Percentiles rank a stretch among this genome's conserved stretches.
These are phyloP conservation scores for Excoecaria cochinchinensis DNA, from an alignment of 345 rosid species.

Conservation along the genomic window DNA sequence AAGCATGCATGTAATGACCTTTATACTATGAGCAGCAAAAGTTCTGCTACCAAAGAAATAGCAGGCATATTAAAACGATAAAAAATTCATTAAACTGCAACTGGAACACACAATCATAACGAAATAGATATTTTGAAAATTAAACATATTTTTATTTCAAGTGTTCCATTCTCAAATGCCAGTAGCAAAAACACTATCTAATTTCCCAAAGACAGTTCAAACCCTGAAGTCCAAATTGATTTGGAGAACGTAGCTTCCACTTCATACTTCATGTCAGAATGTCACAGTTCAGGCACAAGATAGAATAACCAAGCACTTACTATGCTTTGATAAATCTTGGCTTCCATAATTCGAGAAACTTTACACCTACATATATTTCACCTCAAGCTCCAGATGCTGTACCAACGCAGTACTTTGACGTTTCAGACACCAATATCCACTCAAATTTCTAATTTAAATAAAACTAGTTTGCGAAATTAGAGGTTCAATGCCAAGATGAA, in stretches of 20 bases:
- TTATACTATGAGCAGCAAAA: not conserved
- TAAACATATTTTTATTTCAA: not conserved
- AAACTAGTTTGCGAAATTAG: not conserved
- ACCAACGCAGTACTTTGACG: not conserved
- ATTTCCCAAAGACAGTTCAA: not conserved
- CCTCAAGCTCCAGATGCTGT: not conserved
- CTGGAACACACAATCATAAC: not conserved
- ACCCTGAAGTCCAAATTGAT: not conserved
- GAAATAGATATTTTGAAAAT: not conserved
- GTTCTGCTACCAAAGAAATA: not conserved
- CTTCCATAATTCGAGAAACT: slow-evolving; percentile 6
- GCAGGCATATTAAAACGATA: not conserved
- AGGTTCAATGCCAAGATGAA: not conserved
- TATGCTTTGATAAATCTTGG: not conserved
- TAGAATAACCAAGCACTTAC: not conserved
- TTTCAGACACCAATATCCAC: not conserved
- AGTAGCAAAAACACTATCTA: not conserved
- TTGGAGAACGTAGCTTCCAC: not conserved
- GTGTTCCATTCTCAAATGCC: not conserved
- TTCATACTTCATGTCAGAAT: not conserved
- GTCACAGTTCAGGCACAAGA: not conserved
- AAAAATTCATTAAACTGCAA: not conserved
- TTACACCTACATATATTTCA: not conserved
- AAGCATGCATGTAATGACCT: not conserved
- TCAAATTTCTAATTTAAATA: not conserved